Evolutionary conservation across 345 rosid genomes (phyloP), one percentile per base, ranked within the genome.

Genomic region (Geranium brycei): DNA sequence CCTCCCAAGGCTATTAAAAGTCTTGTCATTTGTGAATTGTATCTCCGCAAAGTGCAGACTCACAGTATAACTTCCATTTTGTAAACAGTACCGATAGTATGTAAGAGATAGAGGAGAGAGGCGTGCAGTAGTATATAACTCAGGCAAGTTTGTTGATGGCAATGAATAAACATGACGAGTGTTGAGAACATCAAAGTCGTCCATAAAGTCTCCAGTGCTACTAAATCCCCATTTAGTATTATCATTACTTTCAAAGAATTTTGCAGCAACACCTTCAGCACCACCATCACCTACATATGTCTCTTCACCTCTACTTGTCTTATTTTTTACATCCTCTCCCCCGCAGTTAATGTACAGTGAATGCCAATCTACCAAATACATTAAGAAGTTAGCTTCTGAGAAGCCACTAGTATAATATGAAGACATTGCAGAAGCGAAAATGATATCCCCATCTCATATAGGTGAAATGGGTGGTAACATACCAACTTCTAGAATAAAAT

Each of bases 171-270:
- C 12, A 23, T 59, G 67, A 1, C 59, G 64, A 17, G 64, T 23
- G 63, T 70, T 64, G 8, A 61, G 64, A 19, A 60, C 56, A 35
- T 62, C 74, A 0, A 32, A 0, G 23, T 72, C 76, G 23, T 74
- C 89, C 89, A 77, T 64, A 80, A 77, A 84, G 75, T 61, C 72
- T 13, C 89, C 89, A 0, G 81, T 82, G 75, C 76, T 81, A 64
- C 85, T 81, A 7, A 79, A 72, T 69, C 78, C 86, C 89, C 89
- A 84, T 23, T 71, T 58, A 38, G 47, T 62, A 64, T 61, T 18
- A 53, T 71, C 71, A 4, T 17, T 19, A 64, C 53, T 41, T 12
- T 55, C 66, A 12, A 12, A 58, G 70, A 64, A 76, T 64, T 64
- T 72, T 69, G 79, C 76, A 56, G 82, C 66, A 51, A 70, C 75